These are phyloP conservation scores for Trichoderma simmonsii DNA, from an alignment of 2,329 filamentous ascomycete genomes.

Conservation along the genomic window DNA sequence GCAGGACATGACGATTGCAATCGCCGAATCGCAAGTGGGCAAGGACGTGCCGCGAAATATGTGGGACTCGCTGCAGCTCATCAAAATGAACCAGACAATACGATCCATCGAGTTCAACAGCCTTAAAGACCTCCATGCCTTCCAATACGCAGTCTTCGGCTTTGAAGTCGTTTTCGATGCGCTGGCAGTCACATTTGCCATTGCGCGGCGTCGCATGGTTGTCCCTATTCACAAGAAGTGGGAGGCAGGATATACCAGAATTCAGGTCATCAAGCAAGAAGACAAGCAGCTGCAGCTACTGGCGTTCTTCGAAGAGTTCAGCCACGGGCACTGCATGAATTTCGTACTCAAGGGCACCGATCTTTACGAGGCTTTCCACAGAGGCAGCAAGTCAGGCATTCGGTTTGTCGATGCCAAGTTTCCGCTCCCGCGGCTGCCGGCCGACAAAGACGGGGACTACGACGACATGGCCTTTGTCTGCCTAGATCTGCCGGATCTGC, in stretches of 20 bases:
- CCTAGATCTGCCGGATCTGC: constrained; percentile 82
- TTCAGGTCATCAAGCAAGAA: constrained; percentile 71
- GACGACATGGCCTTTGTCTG: constrained; percentile 74
- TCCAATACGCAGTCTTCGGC: constrained; percentile 76
- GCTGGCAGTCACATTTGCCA: constrained; percentile 70
- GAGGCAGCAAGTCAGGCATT: constrained; percentile 65
- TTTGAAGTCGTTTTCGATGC: constrained; percentile 74
- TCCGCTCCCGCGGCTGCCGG: constrained; percentile 64
- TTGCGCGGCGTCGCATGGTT: constrained; percentile 81
- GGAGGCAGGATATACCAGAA: constrained; percentile 75
- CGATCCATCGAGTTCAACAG: constrained; percentile 69
- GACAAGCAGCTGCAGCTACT: constrained; percentile 74
- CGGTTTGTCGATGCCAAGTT: constrained; percentile 90
- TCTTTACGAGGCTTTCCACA: constrained; percentile 67
- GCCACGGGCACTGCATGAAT: constrained; percentile 83
- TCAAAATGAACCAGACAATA: constrained; percentile 60
- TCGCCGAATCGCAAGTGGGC: constrained; percentile 64
- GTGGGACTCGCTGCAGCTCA: constrained; percentile 58
- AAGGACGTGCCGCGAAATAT: constrained; percentile 63
- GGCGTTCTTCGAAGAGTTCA: constrained; percentile 85
- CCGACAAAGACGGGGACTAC: constrained; percentile 48
- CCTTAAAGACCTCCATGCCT: constrained; percentile 68
- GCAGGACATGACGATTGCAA: constrained; percentile 70
- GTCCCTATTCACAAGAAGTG: constrained; percentile 93
- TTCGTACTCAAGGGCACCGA: constrained; percentile 84